A percentile compares a stretch with the other conserved stretches of the same genome.
These are phyloP conservation scores for Tylopilus balloui DNA, from an alignment of 768 basidiomycete species.

Conservation along the genomic window DNA sequence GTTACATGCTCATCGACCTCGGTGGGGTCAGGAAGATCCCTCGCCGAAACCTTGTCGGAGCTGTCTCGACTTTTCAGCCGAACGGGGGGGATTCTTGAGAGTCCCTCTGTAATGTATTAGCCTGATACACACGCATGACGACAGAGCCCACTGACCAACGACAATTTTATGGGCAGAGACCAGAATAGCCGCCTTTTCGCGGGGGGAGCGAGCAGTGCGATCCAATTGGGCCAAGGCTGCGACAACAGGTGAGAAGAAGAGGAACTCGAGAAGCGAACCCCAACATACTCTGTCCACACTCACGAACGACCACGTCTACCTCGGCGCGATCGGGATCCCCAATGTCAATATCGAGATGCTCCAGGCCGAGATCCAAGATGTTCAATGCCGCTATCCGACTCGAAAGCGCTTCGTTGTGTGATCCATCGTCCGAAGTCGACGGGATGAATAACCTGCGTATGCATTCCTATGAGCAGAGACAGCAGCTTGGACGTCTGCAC, in stretches of 20 bases:
- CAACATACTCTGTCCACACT: slow-evolving; percentile 75
- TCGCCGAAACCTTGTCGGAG: neutral
- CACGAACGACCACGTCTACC: slow-evolving; percentile 60
- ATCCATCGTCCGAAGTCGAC: slow-evolving; percentile 66
- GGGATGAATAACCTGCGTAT: slow-evolving; percentile 69
- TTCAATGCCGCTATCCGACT: slow-evolving; percentile 89
- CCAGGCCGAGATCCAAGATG: slow-evolving; percentile 81
- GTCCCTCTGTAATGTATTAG: slow-evolving; percentile 50
- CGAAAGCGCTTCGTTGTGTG: slow-evolving; percentile 87
- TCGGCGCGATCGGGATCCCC: slow-evolving; percentile 43
- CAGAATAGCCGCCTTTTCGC: slow-evolving; percentile 74
- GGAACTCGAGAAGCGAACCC: neutral
- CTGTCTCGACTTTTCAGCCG: slow-evolving; percentile 62
- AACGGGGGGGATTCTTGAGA: slow-evolving; percentile 70
- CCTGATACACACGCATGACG: neutral
- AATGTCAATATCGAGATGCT: slow-evolving; percentile 85
- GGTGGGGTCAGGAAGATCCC: neutral
- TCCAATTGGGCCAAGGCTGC: slow-evolving; percentile 54
- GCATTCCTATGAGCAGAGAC: neutral
- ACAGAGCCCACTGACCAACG: slow-evolving; percentile 50
- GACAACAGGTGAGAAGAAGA: slow-evolving; percentile 28
- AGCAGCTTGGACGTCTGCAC: neutral
- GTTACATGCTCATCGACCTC: neutral
- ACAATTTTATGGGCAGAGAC: slow-evolving; percentile 82
- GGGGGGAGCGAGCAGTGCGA: slow-evolving; percentile 51